Conservation (phyloP, 805 yeast species). For the Metschnikowia gruessii region DNA sequence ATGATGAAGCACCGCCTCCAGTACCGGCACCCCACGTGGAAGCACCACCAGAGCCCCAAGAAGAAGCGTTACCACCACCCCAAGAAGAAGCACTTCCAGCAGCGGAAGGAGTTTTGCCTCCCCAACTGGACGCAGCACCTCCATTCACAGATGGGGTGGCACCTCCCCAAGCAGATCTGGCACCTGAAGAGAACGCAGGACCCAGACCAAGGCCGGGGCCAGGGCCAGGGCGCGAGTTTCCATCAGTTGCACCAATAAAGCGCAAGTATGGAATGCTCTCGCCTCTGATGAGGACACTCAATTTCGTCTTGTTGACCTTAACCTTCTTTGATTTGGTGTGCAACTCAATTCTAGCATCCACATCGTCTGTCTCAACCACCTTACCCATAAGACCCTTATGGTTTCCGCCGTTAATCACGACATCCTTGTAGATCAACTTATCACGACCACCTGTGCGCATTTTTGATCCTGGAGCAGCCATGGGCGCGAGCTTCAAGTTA, state of each 20-base stretch:
- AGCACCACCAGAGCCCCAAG: slow-evolving; percentile 21
- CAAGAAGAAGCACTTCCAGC: slow-evolving; percentile 40
- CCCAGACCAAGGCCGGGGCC: slow-evolving; percentile 22
- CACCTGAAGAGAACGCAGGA: slow-evolving; percentile 41
- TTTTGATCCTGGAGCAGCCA: slow-evolving; percentile 45
- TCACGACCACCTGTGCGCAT: slow-evolving; percentile 72
- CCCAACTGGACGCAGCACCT: slow-evolving; percentile 44
- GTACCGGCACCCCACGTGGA: slow-evolving; percentile 19
- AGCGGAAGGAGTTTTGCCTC: slow-evolving; percentile 30
- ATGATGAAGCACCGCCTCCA: slow-evolving; percentile 19
- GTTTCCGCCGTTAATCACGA: slow-evolving; percentile 84
- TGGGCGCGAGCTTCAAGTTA: slow-evolving; percentile 46
- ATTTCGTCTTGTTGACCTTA: slow-evolving; percentile 74
- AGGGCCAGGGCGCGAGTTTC: slow-evolving; percentile 17
- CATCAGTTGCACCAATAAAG: slow-evolving; percentile 55
- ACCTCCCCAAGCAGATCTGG: slow-evolving; percentile 54
- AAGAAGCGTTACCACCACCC: slow-evolving; percentile 46
- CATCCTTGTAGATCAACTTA: slow-evolving; percentile 75
- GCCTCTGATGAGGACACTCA: slow-evolving; percentile 70
- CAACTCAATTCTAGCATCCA: slow-evolving; percentile 85
- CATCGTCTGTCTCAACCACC: slow-evolving; percentile 90
- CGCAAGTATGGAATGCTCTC: slow-evolving; percentile 75
- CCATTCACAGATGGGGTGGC: slow-evolving; percentile 21
- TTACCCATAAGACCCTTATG: slow-evolving; percentile 94
- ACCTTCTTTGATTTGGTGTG: slow-evolving; percentile 89